Evolutionary conservation across 345 rosid genomes (phyloP), one percentile per base, ranked within the genome.

Genomic region (Citrus reticulata): DNA sequence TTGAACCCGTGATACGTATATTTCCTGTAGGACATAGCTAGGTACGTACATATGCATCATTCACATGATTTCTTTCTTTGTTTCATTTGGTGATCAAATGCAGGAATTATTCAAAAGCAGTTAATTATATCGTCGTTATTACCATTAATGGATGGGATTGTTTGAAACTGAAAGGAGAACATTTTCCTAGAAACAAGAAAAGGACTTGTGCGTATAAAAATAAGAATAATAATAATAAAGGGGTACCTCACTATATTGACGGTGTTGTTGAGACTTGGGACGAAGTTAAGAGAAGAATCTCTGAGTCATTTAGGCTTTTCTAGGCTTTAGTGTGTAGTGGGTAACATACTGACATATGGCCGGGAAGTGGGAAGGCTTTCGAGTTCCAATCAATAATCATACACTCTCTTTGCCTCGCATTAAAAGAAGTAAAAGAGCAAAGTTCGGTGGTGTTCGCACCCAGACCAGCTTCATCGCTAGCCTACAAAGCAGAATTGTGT

Each of bases 401-500:
- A 1, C 58, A 16, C 58, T 78, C 46, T 3, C 34, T 55, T 51
- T 62, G 76, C 34, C n/a, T 81, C 22, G 17, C 87, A 82, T 86
- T 16, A 73, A 84, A 86, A 84, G 83, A 75, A 83, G 84, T 7
- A 37, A 86, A 81, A 79, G 81, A 13, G 55, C n/a, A 86, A 81
- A 72, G 87, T 46, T 75, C 61, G 71, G 16, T 70, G 57, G 66
- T 69, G 81, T 74, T 46, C 17, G 17, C 17, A 3, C 16, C 51
- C 51, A 10, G 49, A 10, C 16, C 49, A 10, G 4, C 51, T 13
- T 46, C 51, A 46, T 64, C 67, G 46, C 49, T 66, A 77, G 30
- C 72, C 75, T 66, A 10, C 75, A 83, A 76, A 51, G 58, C 30
- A 27, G 24, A 71, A 34, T 70, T 13, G 2, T 32, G 35, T 77